A percentile compares a stretch with the other conserved stretches of the same genome.
Evolutionary conservation across 2,329 filamentous ascomycete species (phyloP).

Genomic region (Calonectria naviculata): DNA sequence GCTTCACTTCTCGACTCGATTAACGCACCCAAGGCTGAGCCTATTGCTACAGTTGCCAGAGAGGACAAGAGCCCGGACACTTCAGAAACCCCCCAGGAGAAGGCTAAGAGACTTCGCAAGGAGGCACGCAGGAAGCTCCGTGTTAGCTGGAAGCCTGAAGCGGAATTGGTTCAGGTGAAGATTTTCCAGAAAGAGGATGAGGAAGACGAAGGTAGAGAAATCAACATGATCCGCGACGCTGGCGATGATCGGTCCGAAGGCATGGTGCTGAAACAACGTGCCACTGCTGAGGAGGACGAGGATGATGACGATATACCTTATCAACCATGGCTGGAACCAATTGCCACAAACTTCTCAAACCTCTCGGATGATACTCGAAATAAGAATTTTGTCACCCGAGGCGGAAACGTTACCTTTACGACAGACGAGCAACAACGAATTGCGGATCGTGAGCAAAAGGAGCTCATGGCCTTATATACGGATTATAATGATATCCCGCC

Average conservation of each 20-base stretch:
- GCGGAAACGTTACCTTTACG: conserved; percentile 61
- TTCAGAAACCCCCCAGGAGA: conserved; percentile 76
- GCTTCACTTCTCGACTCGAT: conserved; percentile 65
- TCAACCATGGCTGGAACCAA: conserved; percentile 63
- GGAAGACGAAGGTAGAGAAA: conserved; percentile 75
- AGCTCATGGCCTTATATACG: conserved; percentile 71
- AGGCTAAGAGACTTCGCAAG: conserved; percentile 75
- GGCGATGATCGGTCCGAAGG: conserved; percentile 80
- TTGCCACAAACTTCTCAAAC: conserved; percentile 57
- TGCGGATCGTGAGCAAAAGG: conserved; percentile 66
- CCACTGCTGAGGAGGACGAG: conserved; percentile 61
- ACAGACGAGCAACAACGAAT: conserved; percentile 68
- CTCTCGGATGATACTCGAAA: conserved; percentile 58
- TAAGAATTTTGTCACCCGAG: conserved; percentile 65
- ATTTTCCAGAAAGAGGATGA: conserved; percentile 78
- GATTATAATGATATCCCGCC: conserved; percentile 65
- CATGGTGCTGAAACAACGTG: conserved; percentile 72
- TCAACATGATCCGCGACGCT: conserved; percentile 77
- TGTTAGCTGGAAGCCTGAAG: conserved; percentile 77
- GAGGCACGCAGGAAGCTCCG: conserved; percentile 76
- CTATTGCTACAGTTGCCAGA: conserved; percentile 60
- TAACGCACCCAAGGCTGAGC: conserved; percentile 54
- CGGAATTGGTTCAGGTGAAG: conserved; percentile 73
- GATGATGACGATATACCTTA: conserved; percentile 68
- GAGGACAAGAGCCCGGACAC: conserved; percentile 60